Evolutionary conservation across 2,329 filamentous ascomycete species (phyloP).

Genomic region (Periconia macrospinosa): DNA sequence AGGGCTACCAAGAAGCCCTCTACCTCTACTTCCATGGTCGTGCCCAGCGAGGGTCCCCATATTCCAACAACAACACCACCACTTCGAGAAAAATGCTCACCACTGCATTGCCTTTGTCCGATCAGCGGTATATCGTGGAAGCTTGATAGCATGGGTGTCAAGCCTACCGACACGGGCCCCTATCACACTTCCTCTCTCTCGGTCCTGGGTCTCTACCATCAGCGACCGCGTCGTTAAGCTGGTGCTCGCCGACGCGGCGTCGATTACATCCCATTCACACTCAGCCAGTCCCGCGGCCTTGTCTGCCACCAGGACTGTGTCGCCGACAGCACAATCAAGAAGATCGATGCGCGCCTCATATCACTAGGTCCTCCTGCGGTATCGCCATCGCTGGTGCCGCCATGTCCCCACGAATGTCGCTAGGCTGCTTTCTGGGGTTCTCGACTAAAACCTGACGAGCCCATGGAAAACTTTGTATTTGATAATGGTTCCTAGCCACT

Average conservation of each 20-base stretch:
- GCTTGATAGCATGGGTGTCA: conserved; percentile 78
- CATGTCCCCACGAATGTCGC: too few species aligned
- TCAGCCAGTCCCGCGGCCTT: conserved; percentile 66
- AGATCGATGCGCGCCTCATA: conserved; percentile 46
- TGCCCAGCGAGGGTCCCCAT: conserved; percentile 18
- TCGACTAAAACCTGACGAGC: too few species aligned
- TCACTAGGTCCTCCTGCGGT: too few species aligned
- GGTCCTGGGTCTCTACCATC: conserved; percentile 70
- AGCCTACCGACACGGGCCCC: conserved; percentile 63
- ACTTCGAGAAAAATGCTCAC: conserved; percentile 64
- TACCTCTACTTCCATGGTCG: conserved; percentile 38
- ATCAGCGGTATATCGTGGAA: conserved; percentile 78
- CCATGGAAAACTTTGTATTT: too few species aligned
- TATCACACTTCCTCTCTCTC: conserved; percentile 37
- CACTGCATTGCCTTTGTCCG: conserved; percentile 93
- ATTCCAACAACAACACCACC: conserved; percentile 46
- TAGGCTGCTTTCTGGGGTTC: too few species aligned
- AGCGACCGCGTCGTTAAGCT: conserved; percentile 66
- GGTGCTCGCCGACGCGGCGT: conserved; percentile 68
- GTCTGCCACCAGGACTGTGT: conserved; percentile 48
- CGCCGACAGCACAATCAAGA: conserved; percentile 50
- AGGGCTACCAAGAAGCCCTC: conserved; percentile 44
- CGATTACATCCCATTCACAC: conserved; percentile 74
- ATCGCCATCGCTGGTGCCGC: too few species aligned
- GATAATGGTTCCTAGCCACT: too few species aligned